phyloP scores from a whole-genome alignment of 2,329 filamentous ascomycete genomes.

The Emericellopsis cladophorae region DNA sequence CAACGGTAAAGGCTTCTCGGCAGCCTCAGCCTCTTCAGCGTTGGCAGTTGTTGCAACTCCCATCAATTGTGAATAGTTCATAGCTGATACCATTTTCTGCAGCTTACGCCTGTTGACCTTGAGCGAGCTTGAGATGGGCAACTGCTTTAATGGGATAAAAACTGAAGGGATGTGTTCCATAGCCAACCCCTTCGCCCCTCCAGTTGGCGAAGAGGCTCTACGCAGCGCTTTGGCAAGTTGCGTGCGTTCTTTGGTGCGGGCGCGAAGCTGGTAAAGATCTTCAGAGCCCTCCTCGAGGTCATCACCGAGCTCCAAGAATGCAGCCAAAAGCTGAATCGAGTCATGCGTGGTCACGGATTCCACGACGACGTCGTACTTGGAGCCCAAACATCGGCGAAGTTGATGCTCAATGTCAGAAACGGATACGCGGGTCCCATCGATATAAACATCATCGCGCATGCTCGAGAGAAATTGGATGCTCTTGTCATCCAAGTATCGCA shows the following conservation, averaged over 20 bases:
- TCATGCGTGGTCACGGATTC: conserved; percentile 33
- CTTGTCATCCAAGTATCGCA: conserved; percentile 33
- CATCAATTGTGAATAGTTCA: conserved; percentile 29
- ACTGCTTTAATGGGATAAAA: conserved; percentile 32
- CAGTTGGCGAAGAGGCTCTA: conserved; percentile 12
- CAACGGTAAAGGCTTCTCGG: conserved; percentile 31
- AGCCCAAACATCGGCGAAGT: conserved; percentile 32
- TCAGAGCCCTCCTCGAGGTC: conserved; percentile 21
- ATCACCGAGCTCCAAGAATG: conserved; percentile 35
- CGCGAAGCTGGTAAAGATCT: conserved; percentile 22
- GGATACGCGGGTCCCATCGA: conserved; percentile 25
- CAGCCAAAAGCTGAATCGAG: conserved; percentile 26
- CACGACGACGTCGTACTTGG: conserved; percentile 32
- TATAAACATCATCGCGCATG: conserved; percentile 25
- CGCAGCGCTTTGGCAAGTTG: neutral
- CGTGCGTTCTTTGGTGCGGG: conserved; percentile 26
- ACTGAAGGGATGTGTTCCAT: conserved; percentile 29
- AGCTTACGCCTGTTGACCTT: conserved; percentile 36
- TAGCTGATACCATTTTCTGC: conserved; percentile 26
- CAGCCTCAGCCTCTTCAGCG: conserved; percentile 19
- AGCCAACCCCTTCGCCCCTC: neutral
- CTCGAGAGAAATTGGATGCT: conserved; percentile 33
- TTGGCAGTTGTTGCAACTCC: conserved; percentile 24
- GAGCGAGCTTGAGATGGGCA: conserved; percentile 35
- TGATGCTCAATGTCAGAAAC: conserved; percentile 31